Base-by-base conservation (phyloP, 2,329 filamentous ascomycete species). In the Chaetothyriales sp. region DNA sequence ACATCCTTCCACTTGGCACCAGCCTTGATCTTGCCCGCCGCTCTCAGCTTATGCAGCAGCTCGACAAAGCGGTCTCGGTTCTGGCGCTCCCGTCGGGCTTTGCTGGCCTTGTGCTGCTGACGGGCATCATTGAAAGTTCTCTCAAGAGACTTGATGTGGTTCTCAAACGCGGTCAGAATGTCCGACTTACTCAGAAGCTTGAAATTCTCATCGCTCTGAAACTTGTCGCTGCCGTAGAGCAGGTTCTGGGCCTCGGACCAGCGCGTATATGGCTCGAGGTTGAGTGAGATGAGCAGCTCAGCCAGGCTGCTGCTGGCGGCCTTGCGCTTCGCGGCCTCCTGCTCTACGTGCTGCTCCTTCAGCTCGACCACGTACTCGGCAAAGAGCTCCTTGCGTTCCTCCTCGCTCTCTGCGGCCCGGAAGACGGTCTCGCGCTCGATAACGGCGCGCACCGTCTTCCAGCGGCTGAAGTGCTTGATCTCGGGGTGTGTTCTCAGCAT, bases 401-500 rank as follows among this genome's bases (percentile, higher is more conserved):
- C 77, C 61, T 98, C 92, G 65, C 90, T 79, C 61, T 85, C 85
- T 44, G 89, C 90, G 28, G 89, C 90, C 61, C 89, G 84, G 72
- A 97, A 98, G 54, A 94, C 92, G 47, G 88, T 92, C 73, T 98
- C 92, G 48, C 85, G 85, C 69, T 97, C 88, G 56, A 98, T 88
- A 58, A 95, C 94, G 8, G 89, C 88, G 48, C 87, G 83, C 50
- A 90, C 92, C 15, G 88, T 95, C 77, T 89, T 94, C 92, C 92
- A 98, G 56, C 89, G 85, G 44, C 90, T 95, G 68, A 94, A 95
- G 67, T 95, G 82, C 68, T 89, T 92, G 69, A 98, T 97, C 69
- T 98, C 92, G 55, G 89, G 89, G 67, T 98, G 90, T 59, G 89
- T 89, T 70, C 85, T 88, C 60, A 98, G 78, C 92, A 98, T 98